Percentiles rank a stretch among this genome's conserved stretches.
phyloP scores from a whole-genome alignment of 306 rosid species.

The Macrotyloma uniflorum region DNA sequence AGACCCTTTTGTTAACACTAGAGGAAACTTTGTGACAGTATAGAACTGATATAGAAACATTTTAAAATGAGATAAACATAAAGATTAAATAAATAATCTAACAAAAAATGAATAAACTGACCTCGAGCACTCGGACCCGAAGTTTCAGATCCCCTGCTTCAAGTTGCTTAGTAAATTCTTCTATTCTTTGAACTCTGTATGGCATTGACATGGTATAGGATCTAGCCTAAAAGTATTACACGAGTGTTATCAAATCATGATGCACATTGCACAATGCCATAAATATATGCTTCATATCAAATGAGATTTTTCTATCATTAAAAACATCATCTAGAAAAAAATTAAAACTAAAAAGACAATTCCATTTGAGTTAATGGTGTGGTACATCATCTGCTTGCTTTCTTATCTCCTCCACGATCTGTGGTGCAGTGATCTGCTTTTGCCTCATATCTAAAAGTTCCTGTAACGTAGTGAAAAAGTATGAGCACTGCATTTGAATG shows the following conservation, averaged over 20 bases:
- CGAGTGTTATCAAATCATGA: background rate
- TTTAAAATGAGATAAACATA: no score
- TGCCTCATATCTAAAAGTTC: conserved; percentile 79
- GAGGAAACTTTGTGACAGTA: background rate
- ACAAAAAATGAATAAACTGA: conserved; percentile 6
- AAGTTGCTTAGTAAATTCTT: conserved; percentile 80
- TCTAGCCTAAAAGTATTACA: conserved; percentile 60
- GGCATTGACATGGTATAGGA: conserved; percentile 85
- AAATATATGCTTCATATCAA: conserved; percentile 19
- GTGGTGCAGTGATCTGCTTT: conserved; percentile 53
- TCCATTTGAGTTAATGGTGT: conserved; percentile 13
- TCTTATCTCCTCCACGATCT: conserved; percentile 72
- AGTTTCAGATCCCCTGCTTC: conserved; percentile 84
- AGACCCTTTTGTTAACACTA: background rate
- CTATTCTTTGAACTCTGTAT: conserved; percentile 79
- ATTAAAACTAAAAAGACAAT: background rate
- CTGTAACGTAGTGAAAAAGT: conserved; percentile 41
- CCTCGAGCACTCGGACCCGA: conserved; percentile 90
- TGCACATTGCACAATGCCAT: background rate
- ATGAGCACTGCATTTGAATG: conserved; percentile 20
- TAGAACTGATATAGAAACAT: no score
- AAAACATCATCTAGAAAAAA: background rate
- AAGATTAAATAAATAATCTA: no score
- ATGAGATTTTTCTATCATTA: background rate
- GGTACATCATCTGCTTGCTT: conserved; percentile 81